Base-by-base conservation (phyloP, 768 basidiomycete species). In the Lanmaoa rubissima region DNA sequence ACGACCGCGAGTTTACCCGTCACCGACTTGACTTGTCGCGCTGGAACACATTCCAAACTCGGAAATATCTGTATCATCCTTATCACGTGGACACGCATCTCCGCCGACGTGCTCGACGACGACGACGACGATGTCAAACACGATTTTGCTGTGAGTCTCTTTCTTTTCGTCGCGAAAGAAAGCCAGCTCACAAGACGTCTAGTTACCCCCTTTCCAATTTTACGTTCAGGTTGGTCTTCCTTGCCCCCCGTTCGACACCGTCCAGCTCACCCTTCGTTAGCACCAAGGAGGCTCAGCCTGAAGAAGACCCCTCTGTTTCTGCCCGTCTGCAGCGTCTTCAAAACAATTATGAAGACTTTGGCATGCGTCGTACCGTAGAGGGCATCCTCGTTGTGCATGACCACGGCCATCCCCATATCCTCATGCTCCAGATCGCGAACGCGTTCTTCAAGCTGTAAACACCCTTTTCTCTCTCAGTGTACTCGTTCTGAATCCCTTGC, bases 401-500 rank as follows among this genome's bases (percentile, higher is more conserved):
- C 70, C 95, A 98, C 64, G 96, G 95, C 0, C 93, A 96, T 67
- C 95, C 96, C 1, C 96, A 99, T 67, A 93, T 98, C 59, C 84
- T 99, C 62, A 94, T 98, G 88, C 82, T 98, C 6, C 97, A 98
- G 69, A 97, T 99, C 69, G 97, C 95, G 21, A 98, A 97, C 71
- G 94, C 94, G 16, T 99, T 98, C 74, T 98, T 98, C 82, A 98
- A 98, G 73, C 85, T 99, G 93, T 94, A 65, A 65, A 89, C 78
- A n/a, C 42, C 32, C 13, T 9, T 26, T 41, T 17, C 0, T 16
- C 16, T 13, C 24, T 32, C 13, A 14, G 3, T 31, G 1, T 36
- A 12, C 32, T 43, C 32, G 5, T 8, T 41, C 11, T 46, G 41
- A 51, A 5, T 12, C 5, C 9, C 28, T 44, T 34, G 17, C 59